phyloP scores from a whole-genome alignment of 2,329 filamentous ascomycete genomes.

The Fusarium irregulare region DNA sequence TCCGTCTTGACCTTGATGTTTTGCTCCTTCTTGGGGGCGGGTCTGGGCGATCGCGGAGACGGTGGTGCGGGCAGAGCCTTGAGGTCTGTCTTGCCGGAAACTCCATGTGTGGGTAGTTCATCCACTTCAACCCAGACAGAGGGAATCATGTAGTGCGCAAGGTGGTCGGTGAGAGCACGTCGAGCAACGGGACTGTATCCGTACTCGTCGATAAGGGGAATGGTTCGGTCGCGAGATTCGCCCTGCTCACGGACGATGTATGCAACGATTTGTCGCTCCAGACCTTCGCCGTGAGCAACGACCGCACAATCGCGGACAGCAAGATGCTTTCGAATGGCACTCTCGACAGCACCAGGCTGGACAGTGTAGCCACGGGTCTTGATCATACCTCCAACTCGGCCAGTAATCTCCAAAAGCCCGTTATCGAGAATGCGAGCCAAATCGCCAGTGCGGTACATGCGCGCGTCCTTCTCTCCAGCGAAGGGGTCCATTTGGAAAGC shows the following conservation, averaged over 20 bases:
- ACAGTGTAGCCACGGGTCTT: conserved; percentile 84
- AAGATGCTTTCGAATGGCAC: conserved; percentile 74
- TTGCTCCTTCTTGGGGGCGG: conserved; percentile 58
- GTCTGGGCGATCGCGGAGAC: conserved; percentile 59
- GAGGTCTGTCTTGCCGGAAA: conserved; percentile 82
- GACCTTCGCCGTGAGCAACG: conserved; percentile 77
- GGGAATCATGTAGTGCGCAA: conserved; percentile 88
- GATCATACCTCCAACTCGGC: conserved; percentile 82
- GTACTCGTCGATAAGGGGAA: conserved; percentile 74
- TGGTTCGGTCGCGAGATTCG: conserved; percentile 65
- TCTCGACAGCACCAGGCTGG: conserved; percentile 81
- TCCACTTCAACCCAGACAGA: conserved; percentile 80
- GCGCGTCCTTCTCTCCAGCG: conserved; percentile 65
- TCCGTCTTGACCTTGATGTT: conserved; percentile 74
- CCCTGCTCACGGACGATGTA: conserved; percentile 79
- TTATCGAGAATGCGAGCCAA: conserved; percentile 73
- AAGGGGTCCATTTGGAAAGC: conserved; percentile 77
- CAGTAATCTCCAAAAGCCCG: conserved; percentile 79
- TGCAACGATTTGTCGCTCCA: conserved; percentile 80
- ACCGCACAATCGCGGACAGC: conserved; percentile 79
- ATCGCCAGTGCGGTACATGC: conserved; percentile 82
- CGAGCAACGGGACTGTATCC: conserved; percentile 78
- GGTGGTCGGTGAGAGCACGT: conserved; percentile 70
- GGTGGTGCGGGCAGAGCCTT: conserved; percentile 76
- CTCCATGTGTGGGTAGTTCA: conserved; percentile 77